Evolutionary conservation across 2,329 filamentous ascomycete species (phyloP), one percentile per base, ranked within the genome.

Genomic region (Epichloe baconii): DNA sequence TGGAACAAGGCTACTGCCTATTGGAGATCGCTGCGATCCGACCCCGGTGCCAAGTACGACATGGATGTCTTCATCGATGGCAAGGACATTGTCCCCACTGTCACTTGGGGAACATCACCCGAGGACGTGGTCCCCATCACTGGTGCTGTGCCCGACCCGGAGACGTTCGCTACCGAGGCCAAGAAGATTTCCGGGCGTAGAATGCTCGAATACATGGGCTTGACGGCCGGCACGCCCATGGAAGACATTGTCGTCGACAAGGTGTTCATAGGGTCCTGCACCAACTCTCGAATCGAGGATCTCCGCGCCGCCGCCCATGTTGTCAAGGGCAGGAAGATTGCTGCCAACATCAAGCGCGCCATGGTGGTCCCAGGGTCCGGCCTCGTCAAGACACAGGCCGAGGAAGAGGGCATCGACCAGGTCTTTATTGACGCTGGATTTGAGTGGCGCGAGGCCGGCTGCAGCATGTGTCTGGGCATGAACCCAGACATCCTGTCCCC

Each of bases 391-490:
- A 80, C 83, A 54, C 86, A 89, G 68, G 93, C 93, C 5, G 91
- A 98, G 70, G 74, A 79, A 2, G 93, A 97, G 69, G 91, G 91
- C 49, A 81, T 98, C 4, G 88, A 97, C 71, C 88, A 89, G 74
- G 86, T 96, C 64, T 97, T 98, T 69, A 64, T 73, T 8, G 88
- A 95, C 55, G 90, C 93, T 47, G 93, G 93, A 7, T 97, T 97
- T 59, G 91, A 97, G 68, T 97, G 91, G 91, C 82, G 93, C 65
- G 93, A 98, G 73, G 93, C 93, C 58, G 93, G 93, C 47, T 98
- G 93, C 79, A 95, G 88, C 56, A 98, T 98, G 93, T 97, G 93
- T 66, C 78, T 98, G 51, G 93, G 93, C 66, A 98, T 98, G 91
- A 98, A 98, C 75, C 91, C 93, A 0, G 93, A 98, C 67, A 97